These are phyloP conservation scores for Xerophyta viscosa DNA, from an alignment of 106 monocot species.

Conservation along the genomic window DNA sequence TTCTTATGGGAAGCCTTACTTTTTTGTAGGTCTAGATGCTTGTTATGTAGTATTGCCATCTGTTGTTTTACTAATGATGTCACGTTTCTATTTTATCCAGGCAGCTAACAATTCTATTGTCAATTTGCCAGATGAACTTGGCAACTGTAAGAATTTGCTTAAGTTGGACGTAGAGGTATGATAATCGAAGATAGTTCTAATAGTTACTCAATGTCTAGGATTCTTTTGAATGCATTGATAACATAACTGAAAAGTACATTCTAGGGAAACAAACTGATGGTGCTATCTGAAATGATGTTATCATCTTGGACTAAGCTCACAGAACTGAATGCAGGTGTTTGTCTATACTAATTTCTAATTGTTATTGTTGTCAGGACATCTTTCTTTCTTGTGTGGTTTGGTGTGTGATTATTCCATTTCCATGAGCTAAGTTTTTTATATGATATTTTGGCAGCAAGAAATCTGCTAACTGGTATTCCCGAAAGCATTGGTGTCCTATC, in stretches of 20 bases:
- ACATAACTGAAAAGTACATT: neutral
- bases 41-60: no score
- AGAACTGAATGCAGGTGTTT: slow-evolving; percentile 90
- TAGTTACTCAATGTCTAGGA: no score
- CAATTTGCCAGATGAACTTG: slow-evolving; percentile 65
- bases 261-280: slow-evolving; percentile 76
- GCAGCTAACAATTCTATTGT: slow-evolving; percentile 58
- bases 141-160: slow-evolving; percentile 56
- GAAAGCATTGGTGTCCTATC: slow-evolving; percentile 74
- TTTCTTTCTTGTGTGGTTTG: no score
- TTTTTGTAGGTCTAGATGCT: no score
- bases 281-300: slow-evolving; percentile 53
- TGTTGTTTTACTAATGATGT: neutral
- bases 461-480: slow-evolving; percentile 67
- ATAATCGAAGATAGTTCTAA: neutral
- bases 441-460: slow-evolving; percentile 50
- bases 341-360: neutral
- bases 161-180: slow-evolving; percentile 91
- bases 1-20: no score
- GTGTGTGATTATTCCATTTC: no score
- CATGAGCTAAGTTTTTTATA: neutral
- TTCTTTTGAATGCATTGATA: no score
- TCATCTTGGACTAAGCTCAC: slow-evolving; percentile 71
- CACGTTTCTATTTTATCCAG: slow-evolving; percentile 18
- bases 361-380: neutral